Evolutionary conservation across 352 stramenopile genomes (phyloP).

Genomic region (Globisporangium nodosum): DNA sequence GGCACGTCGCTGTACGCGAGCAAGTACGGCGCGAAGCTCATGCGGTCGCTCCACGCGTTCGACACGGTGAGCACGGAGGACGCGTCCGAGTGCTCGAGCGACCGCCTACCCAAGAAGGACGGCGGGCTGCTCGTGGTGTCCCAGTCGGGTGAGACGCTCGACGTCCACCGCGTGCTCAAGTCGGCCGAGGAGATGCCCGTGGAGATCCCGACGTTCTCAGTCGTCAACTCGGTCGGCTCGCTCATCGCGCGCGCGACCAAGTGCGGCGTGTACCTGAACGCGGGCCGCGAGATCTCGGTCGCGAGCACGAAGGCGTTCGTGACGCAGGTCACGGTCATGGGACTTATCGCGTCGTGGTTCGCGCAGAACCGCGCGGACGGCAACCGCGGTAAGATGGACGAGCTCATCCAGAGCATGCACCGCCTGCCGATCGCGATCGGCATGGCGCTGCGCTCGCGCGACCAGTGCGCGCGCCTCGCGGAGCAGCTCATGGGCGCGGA

Average conservation of each 20-base stretch:
- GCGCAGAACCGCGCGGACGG: slow-evolving; percentile 84
- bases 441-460: slow-evolving; percentile 93
- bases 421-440: slow-evolving; percentile 96
- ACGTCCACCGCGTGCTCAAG: slow-evolving; percentile 94
- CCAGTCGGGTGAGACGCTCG: slow-evolving; percentile 97
- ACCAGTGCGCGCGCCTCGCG: slow-evolving; percentile 89
- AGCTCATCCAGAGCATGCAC: slow-evolving; percentile 95
- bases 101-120: slow-evolving; percentile 86
- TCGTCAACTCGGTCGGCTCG: slow-evolving; percentile 97
- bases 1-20: slow-evolving; percentile 94
- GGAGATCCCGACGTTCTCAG: slow-evolving; percentile 85
- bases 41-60: slow-evolving; percentile 95
- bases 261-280: slow-evolving; percentile 97
- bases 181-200: slow-evolving; percentile 66
- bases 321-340: slow-evolving; percentile 93
- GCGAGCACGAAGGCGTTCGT: slow-evolving; percentile 99
- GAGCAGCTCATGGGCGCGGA: slow-evolving; percentile 86
- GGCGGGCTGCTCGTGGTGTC: slow-evolving; percentile 94
- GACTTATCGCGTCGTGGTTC: slow-evolving; percentile 89
- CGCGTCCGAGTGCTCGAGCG: slow-evolving; percentile 86
- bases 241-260: slow-evolving; percentile 93
- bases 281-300: slow-evolving; percentile 96
- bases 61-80: slow-evolving; percentile 91
- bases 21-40: slow-evolving; percentile 95
- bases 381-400: slow-evolving; percentile 80